A percentile compares a stretch with the other conserved stretches of the same genome.
Conservation (phyloP, 2,329 filamentous ascomycete species). For the Elsinoe ampelina region DNA sequence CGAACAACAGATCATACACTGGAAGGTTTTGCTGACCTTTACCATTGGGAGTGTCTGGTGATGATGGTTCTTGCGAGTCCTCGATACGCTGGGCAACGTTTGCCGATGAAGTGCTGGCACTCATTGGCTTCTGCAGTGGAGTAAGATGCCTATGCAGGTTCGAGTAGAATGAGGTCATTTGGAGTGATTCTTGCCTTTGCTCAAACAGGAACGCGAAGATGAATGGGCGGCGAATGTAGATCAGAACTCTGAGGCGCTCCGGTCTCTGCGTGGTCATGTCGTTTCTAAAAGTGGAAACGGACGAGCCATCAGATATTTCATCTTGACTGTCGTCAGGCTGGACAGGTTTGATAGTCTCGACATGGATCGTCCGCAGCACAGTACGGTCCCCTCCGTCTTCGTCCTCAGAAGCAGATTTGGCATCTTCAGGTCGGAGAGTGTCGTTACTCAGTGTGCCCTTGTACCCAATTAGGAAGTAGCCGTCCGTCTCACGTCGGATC, state of each 20-base stretch:
- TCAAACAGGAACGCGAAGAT: conserved; percentile 68
- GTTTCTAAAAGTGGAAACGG: conserved; percentile 39
- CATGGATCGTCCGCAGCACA: conserved; percentile 55
- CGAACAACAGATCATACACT: conserved; percentile 53
- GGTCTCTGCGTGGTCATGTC: conserved; percentile 28
- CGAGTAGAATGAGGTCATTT: conserved; percentile 36
- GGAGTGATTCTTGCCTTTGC: conserved; percentile 47
- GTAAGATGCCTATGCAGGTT: conserved; percentile 44
- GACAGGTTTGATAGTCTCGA: conserved; percentile 42
- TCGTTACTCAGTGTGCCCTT: conserved; percentile 52
- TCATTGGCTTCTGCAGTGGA: conserved; percentile 38
- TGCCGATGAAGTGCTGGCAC: conserved; percentile 33
- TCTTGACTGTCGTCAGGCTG: conserved; percentile 17
- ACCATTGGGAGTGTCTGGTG: conserved; percentile 25
- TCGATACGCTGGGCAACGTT: conserved; percentile 35
- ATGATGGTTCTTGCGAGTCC: conserved; percentile 24
- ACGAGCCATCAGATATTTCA: conserved; percentile 13
- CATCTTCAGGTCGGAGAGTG: conserved; percentile 24
- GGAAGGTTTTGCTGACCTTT: conserved; percentile 25
- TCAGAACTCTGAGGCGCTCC: conserved; percentile 51
- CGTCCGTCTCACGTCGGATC: conserved; percentile 36
- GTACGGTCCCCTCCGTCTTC: conserved; percentile 39
- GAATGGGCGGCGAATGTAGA: conserved; percentile 66
- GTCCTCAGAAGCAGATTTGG: conserved; percentile 14
- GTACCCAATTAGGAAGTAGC: conserved; percentile 59